Base-by-base conservation (phyloP, 2,329 filamentous ascomycete species). In the Clarireedia hainanense region DNA sequence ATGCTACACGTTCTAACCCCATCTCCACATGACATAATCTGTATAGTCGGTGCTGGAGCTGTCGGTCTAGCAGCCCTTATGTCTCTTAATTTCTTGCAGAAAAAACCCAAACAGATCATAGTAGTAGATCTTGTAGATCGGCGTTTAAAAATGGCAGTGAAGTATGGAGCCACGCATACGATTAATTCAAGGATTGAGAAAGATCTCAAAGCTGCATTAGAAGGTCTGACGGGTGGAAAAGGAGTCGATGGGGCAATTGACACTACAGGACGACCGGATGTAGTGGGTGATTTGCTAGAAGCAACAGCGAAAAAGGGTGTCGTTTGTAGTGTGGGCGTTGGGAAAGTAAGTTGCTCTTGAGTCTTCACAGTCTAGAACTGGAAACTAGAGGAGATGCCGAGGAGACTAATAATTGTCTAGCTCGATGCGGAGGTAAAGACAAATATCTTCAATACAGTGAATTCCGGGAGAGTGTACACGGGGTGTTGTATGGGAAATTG, bases 61-160 rank as follows among this genome's bases (percentile, higher is more conserved):
- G 74, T 75, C 0, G 74, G 73, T 0, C 58, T 75, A 0, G 67
- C 69, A 0, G 74, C 72, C 0, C 58, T 75, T 6, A 72, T 73
- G 67, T 72, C 72, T 1, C 67, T 72, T 1, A 69, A 68, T 24
- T 52, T 64, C 17, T n/a, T 42, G 4, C 23, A 52, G 4, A 6
- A 34, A 26, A 51, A 49, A 10, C 58, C 58, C 3, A 57, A 17
- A n/a, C 57, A 60, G 14, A 70, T 79, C 50, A 72, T 79, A 9
- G 76, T 71, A 5, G 69, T 77, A 6, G 76, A 79, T 58, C 65
- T 77, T 9, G 68, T 76, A 12, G 64, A 70, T 6, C 62, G 63
- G 4, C 69, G 74, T 20, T 66, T 79, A 12, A 68, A 70, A 24
- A 59, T 78, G 23, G 76, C 76, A 0, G 70, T 63, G 20, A 67